Evolutionary conservation across 768 basidiomycete genomes (phyloP).

Genomic region (Pisolithus albus): DNA sequence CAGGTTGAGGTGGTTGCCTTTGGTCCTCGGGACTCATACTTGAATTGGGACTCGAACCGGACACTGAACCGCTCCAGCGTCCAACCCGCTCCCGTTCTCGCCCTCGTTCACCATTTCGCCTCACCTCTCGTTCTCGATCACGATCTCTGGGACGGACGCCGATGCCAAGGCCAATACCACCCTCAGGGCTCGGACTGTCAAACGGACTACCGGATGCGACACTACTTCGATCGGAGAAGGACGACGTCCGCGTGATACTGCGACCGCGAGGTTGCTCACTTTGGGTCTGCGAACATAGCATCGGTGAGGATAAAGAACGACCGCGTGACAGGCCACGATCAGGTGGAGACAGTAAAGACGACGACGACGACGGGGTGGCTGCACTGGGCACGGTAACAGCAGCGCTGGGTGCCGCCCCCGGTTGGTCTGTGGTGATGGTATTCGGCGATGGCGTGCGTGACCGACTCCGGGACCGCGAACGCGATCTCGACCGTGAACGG

Average conservation of each 20-base stretch:
- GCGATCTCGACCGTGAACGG: conserved; percentile 25
- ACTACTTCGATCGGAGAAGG: conserved; percentile 48
- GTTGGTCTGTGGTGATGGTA: conserved; percentile 8
- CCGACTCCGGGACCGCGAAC: conserved; percentile 28
- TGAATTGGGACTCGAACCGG: conserved; percentile 29
- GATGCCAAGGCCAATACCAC: conserved; percentile 19
- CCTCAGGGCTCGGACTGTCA: conserved; percentile 36
- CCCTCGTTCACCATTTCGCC: conserved; percentile 21
- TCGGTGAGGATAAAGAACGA: conserved; percentile 30
- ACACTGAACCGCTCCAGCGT: conserved; percentile 21
- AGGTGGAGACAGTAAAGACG: conserved; percentile 22
- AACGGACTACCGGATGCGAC: conserved; percentile 30
- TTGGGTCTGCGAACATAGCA: conserved; percentile 27
- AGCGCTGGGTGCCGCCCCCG: conserved; percentile 9
- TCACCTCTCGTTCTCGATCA: conserved; percentile 27
- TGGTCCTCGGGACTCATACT: conserved; percentile 29
- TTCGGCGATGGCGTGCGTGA: conserved; percentile 44
- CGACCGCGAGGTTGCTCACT: conserved; percentile 40
- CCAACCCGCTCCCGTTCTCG: conserved; percentile 23
- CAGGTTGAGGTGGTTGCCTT: conserved; percentile 1
- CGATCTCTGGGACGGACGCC: conserved; percentile 31
- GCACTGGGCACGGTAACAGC: conserved; percentile 8
- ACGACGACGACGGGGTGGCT: conserved; percentile 11
- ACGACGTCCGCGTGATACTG: conserved; percentile 47
- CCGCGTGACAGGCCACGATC: conserved; percentile 14